Base-by-base conservation (phyloP, 2,329 filamentous ascomycete genomes). In the Aspergillus sp. region DNA sequence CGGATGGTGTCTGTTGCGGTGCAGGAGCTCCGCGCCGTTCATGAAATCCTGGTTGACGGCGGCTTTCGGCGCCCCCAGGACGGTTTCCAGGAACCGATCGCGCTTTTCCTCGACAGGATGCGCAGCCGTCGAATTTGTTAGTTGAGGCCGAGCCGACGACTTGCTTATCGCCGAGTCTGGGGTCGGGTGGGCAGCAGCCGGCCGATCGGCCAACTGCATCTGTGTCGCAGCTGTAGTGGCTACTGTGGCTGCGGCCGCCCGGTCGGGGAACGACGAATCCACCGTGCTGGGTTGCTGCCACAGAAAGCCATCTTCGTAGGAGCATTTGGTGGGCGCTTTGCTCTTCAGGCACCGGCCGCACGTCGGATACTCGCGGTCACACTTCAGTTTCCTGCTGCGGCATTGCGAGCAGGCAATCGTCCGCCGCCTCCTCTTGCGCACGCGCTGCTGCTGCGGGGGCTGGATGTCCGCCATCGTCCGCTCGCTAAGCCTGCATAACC, bases 351-450 rank as follows among this genome's bases (percentile, higher is more conserved):
- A 78, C 17, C 75, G 70, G 18, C 69, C 66, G 56, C 75, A 78
- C 3, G 68, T 67, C 9, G 75, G 75, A 66, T 74, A 77, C 34
- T 72, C 71, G 36, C 75, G 72, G 59, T 78, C 76, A 56, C 76
- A 78, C 57, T 73, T 75, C 34, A 78, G 64, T 60, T 78, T 78
- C 45, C 75, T 66, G 54, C 68, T 72, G 54, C 76, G 73, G 59
- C 76, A 78, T 36, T 74, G 74, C 17, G 71, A 70, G 59, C 76
- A 78, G 15, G 76, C 74, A 61, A 77, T 70, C 9, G 76, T 75
- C 22, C 74, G 69, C 20, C 75, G 65, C 56, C 72, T 71, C 30
- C 74, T 64, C 62, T 76, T 76, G 30, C 73, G 73, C 54, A 70
- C 69, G 43, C 70, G 57, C 52, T 57, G 64, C 17, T 38, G 47